phyloP scores from a whole-genome alignment of 2,329 filamentous ascomycete species.

The Nothomitra cinnamomea region DNA sequence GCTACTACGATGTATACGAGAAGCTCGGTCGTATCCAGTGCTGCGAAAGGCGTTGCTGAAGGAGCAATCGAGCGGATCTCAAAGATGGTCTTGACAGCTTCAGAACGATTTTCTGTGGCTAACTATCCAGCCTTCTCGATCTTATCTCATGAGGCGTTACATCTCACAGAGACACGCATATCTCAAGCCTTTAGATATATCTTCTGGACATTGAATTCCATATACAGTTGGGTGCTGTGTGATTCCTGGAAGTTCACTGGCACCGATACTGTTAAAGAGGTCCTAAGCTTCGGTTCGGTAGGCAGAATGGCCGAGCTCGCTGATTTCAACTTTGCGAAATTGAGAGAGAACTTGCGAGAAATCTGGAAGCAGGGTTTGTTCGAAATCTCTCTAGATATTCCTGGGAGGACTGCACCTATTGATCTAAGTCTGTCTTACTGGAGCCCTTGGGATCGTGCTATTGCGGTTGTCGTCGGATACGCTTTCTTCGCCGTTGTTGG shows the following conservation, averaged over 20 bases:
- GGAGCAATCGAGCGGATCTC: constrained; percentile 21
- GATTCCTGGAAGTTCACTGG: not conserved
- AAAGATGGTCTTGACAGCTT: constrained; percentile 32
- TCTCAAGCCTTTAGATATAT: constrained; percentile 11
- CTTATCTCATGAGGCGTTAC: constrained; percentile 53
- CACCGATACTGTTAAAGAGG: not conserved
- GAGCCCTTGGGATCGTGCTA: constrained; percentile 43
- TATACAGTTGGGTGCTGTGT: constrained; percentile 13
- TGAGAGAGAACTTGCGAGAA: not conserved
- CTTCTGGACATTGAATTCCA: constrained; percentile 29
- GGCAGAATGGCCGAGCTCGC: not conserved
- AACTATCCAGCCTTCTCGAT: constrained; percentile 65
- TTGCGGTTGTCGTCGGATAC: constrained; percentile 72
- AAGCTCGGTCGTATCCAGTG: constrained; percentile 11
- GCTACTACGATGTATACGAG: constrained; percentile 4
- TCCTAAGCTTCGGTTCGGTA: not conserved
- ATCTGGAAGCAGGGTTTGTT: not conserved
- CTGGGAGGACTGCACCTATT: not conserved
- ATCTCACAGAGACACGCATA: constrained; percentile 30
- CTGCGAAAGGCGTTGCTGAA: constrained; percentile 19
- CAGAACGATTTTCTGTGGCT: constrained; percentile 27
- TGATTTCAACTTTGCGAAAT: not conserved
- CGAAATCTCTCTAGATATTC: not conserved
- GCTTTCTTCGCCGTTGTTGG: constrained; percentile 56
- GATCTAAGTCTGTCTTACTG: constrained; percentile 49